phyloP scores from a whole-genome alignment of 2,329 filamentous ascomycete species.

The Graphiopsis chlorocephala region DNA sequence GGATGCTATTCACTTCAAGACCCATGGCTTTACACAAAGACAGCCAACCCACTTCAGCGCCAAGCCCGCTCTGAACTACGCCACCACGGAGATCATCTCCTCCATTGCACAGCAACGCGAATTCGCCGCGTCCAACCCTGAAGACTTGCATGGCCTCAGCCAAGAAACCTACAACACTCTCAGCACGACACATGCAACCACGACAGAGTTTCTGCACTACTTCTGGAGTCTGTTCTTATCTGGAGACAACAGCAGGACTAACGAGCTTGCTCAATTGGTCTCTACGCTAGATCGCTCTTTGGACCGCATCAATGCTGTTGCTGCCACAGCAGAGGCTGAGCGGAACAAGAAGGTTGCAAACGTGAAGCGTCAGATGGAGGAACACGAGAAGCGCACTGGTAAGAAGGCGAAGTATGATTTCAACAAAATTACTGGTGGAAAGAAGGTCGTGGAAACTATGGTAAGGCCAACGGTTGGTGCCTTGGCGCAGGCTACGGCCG shows the following conservation, averaged over 20 bases:
- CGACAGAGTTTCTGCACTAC: conserved; percentile 92
- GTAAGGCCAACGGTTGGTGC: conserved; percentile 72
- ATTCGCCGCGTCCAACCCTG: conserved; percentile 22
- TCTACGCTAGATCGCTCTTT: conserved; percentile 77
- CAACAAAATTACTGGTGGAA: conserved; percentile 72
- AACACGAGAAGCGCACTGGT: conserved; percentile 68
- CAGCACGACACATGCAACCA: conserved; percentile 83
- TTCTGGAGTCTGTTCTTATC: conserved; percentile 94
- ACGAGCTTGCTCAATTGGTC: conserved; percentile 75
- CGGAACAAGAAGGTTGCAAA: conserved; percentile 64
- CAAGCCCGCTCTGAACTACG: conserved; percentile 41
- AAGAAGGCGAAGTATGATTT: conserved; percentile 63
- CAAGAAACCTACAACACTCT: conserved; percentile 58
- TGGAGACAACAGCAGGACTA: conserved; percentile 70
- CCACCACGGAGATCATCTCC: conserved; percentile 48
- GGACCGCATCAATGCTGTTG: conserved; percentile 76
- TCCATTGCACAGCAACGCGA: conserved; percentile 11
- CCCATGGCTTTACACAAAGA: conserved; percentile 38
- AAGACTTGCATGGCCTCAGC: conserved; percentile 36
- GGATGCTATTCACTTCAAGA: conserved; percentile 31
- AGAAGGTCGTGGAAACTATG: conserved; percentile 70
- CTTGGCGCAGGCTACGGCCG: conserved; percentile 65
- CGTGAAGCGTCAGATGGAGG: conserved; percentile 67
- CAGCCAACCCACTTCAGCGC: conserved; percentile 22
- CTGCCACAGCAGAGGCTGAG: conserved; percentile 73